These are phyloP conservation scores for Pulicaria dysenterica DNA, from an alignment of 129 eudicot species.

Conservation along the genomic window DNA sequence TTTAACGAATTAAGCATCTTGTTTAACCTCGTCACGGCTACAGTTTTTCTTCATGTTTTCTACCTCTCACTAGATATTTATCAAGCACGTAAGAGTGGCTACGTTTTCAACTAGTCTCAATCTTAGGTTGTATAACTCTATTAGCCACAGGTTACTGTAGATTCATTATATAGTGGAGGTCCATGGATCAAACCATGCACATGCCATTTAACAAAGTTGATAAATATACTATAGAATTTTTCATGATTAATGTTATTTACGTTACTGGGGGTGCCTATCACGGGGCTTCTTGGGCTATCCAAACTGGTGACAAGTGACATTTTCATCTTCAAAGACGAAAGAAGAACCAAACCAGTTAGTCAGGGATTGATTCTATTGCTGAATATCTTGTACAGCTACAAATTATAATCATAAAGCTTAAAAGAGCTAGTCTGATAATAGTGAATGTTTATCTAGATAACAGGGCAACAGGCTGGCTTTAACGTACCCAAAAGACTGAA, in stretches of 20 bases:
- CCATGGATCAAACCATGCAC: no score
- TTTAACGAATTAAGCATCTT: background rate
- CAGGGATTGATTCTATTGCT: background rate
- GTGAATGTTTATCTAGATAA: no score
- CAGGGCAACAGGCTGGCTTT: no score
- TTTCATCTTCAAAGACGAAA: background rate
- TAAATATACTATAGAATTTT: background rate
- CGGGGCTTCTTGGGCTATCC: background rate
- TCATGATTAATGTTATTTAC: background rate
- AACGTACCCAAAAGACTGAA: no score
- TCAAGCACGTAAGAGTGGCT: background rate
- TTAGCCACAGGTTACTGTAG: background rate
- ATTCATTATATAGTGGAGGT: no score
- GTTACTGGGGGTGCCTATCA: background rate
- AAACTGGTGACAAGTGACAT: background rate
- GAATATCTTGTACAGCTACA: background rate
- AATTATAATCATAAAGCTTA: background rate
- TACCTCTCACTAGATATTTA: background rate
- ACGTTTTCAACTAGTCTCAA: background rate
- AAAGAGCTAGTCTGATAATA: no score
- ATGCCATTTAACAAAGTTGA: no score
- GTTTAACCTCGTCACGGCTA: background rate
- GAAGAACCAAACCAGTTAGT: background rate
- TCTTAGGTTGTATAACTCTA: slow-evolving; percentile 9
- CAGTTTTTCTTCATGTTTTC: background rate